Conservation (phyloP, 2,329 filamentous ascomycete species). For the Colletotrichum lupini region DNA sequence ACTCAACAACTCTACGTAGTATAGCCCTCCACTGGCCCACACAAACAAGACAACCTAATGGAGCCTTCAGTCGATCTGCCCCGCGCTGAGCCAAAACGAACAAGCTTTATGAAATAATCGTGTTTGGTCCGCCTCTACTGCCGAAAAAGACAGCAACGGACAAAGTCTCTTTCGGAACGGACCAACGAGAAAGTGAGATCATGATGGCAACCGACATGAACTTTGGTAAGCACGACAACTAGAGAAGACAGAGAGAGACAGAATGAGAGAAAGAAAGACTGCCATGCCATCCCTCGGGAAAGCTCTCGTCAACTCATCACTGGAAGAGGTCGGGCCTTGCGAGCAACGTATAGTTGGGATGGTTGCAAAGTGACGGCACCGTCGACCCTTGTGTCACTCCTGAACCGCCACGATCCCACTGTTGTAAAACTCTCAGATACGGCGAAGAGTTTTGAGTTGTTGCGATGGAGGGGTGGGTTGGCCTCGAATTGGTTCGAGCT, state of each 20-base stretch:
- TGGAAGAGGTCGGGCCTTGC: constrained; percentile 25
- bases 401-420: constrained; percentile 32
- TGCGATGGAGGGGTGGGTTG: constrained; percentile 32
- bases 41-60: constrained; percentile 16
- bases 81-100: constrained; percentile 2
- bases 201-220: neutral
- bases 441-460: constrained; percentile 31
- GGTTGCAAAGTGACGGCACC: constrained; percentile 16
- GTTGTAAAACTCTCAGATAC: constrained; percentile 28
- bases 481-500: constrained; percentile 31
- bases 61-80: constrained; percentile 20
- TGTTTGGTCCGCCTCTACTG: neutral
- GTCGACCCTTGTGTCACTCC: constrained; percentile 5
- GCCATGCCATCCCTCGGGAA: neutral
- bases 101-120: neutral
- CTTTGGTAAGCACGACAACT: neutral
- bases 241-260: neutral
- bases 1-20: neutral
- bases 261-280: neutral
- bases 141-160: neutral
- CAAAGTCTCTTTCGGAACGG: neutral
- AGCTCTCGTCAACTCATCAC: constrained; percentile 9
- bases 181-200: neutral
- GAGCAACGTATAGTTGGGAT: constrained; percentile 18
- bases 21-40: neutral